These are phyloP conservation scores for Malassezia cuniculi DNA, from an alignment of 1,284 basidiomycete genomes.

Conservation along the genomic window DNA sequence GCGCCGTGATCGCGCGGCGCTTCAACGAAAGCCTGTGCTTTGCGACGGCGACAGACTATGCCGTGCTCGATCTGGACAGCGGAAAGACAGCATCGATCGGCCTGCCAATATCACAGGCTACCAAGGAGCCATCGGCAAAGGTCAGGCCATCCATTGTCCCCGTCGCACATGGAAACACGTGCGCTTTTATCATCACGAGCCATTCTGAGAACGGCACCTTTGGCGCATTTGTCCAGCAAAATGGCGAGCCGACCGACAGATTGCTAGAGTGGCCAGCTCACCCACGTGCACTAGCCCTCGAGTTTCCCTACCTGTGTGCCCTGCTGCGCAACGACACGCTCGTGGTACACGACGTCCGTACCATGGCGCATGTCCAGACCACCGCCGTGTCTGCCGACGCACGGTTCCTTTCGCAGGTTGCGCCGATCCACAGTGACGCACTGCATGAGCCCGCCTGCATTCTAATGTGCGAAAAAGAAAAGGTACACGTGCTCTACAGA, in stretches of 20 bases:
- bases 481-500: no score
- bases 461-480: no score
- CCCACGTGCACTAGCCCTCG: conserved; percentile 32
- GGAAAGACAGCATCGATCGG: conserved; percentile 25
- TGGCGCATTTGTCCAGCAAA: conserved; percentile 34
- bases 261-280: conserved; percentile 42
- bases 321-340: conserved; percentile 37
- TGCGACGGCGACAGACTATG: conserved; percentile 35
- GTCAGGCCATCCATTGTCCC: conserved; percentile 35
- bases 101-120: conserved; percentile 39
- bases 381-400: conserved; percentile 25
- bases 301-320: conserved; percentile 23
- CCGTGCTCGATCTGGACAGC: conserved; percentile 27
- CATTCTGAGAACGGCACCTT: conserved; percentile 33
- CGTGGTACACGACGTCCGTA: conserved; percentile 24
- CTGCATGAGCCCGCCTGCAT: no score
- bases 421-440: no score
- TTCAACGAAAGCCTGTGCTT: conserved; percentile 33
- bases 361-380: conserved; percentile 19
- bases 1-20: conserved; percentile 34
- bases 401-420: conserved; percentile 18
- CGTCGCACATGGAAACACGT: conserved; percentile 12
- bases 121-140: conserved; percentile 28
- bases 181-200: conserved; percentile 39
- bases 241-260: conserved; percentile 37